These are phyloP conservation scores for Plicaturopsis crispa DNA, from an alignment of 768 basidiomycete species.

Conservation along the genomic window DNA sequence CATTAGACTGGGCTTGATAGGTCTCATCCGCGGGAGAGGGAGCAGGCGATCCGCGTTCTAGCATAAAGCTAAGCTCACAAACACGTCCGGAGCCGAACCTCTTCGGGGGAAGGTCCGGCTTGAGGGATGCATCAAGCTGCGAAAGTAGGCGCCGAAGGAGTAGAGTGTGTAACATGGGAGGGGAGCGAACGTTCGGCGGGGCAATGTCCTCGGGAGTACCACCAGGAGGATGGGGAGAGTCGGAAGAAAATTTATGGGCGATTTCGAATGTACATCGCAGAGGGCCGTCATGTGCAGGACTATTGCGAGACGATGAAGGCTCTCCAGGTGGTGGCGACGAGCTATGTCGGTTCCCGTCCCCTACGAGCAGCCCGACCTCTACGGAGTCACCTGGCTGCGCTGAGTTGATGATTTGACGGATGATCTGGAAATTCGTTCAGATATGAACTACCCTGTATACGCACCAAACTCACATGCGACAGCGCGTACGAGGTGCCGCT, in stretches of 20 bases:
- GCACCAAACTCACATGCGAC: constrained; percentile 61
- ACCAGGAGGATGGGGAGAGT: background rate
- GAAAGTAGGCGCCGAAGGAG: constrained; percentile 54
- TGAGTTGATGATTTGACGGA: constrained; percentile 74
- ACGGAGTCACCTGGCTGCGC: constrained; percentile 73
- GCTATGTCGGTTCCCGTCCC: constrained; percentile 17
- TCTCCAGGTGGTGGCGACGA: constrained; percentile 15
- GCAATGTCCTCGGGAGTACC: background rate
- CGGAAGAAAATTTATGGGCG: constrained; percentile 34
- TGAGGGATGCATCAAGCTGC: constrained; percentile 44
- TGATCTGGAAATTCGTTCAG: constrained; percentile 39
- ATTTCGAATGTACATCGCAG: constrained; percentile 51
- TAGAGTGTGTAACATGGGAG: constrained; percentile 21
- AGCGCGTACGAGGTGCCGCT: constrained; percentile 75
- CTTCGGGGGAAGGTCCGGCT: constrained; percentile 33
- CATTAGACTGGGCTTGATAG: constrained; percentile 43
- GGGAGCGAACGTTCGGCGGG: background rate
- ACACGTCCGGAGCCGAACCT: constrained; percentile 37
- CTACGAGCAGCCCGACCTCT: constrained; percentile 73
- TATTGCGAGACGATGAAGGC: constrained; percentile 15
- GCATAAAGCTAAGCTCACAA: constrained; percentile 57
- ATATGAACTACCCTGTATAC: background rate
- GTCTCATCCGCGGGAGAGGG: constrained; percentile 40
- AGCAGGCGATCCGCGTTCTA: constrained; percentile 53
- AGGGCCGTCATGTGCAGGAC: constrained; percentile 24